These are phyloP conservation scores for Pichia paraexigua DNA, from an alignment of 805 yeast species.

Conservation along the genomic window DNA sequence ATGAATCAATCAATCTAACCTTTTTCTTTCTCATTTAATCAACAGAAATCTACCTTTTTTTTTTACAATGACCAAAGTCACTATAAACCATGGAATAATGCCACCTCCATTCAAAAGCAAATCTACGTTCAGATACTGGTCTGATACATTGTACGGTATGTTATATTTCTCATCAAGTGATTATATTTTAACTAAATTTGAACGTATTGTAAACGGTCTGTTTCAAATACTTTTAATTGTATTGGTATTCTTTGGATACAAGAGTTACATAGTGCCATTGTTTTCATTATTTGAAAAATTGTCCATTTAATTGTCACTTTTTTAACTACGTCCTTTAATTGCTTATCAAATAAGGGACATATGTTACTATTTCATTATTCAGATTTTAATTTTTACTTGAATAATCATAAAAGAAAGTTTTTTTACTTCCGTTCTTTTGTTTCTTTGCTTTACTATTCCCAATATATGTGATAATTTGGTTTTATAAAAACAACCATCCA, in stretches of 20 bases:
- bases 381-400: too few species aligned
- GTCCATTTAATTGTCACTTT: neutral
- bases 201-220: neutral
- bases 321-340: neutral
- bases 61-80: conserved; percentile 3
- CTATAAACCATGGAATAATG: neutral
- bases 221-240: neutral
- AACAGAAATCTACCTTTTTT: neutral
- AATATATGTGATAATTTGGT: too few species aligned
- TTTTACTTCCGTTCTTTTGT: too few species aligned
- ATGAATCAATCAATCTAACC: too few species aligned
- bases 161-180: conserved; percentile 1
- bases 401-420: too few species aligned
- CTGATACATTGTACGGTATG: neutral
- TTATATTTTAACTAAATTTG: neutral
- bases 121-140: neutral
- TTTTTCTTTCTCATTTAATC: too few species aligned
- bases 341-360: neutral
- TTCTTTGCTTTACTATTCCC: too few species aligned
- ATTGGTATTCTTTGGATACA: conserved; percentile 1
- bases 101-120: neutral
- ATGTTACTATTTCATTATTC: too few species aligned
- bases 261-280: conserved; percentile 7
- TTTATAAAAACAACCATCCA: too few species aligned
- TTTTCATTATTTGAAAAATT: neutral